These are phyloP conservation scores for Acacia melanoxylon DNA, from an alignment of 306 rosid species.

Conservation along the genomic window DNA sequence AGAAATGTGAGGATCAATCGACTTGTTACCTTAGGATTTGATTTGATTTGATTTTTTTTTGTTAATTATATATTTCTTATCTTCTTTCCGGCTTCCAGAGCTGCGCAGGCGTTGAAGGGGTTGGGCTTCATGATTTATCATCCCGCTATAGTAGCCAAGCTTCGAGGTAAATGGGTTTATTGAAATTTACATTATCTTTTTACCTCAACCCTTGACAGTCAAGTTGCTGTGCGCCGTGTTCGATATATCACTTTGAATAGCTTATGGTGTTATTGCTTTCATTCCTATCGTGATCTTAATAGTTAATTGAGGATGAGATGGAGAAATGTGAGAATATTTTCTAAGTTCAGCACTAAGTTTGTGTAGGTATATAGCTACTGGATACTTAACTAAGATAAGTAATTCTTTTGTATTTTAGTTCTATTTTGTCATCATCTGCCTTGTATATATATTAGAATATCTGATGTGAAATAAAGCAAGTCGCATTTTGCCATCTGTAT, in stretches of 20 bases:
- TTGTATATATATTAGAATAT: background rate
- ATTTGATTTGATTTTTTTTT: background rate
- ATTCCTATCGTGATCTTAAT: background rate
- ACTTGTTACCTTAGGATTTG: background rate
- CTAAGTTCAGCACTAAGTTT: background rate
- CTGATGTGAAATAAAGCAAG: background rate
- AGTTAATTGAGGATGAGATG: background rate
- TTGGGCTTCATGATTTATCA: conserved; percentile 89
- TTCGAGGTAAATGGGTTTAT: conserved; percentile 43
- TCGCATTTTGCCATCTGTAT: background rate
- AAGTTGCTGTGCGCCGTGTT: background rate
- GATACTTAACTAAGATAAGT: background rate
- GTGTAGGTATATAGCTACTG: background rate
- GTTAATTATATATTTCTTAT: background rate
- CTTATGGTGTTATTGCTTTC: background rate
- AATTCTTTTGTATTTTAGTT: background rate
- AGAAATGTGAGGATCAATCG: conserved; percentile 50
- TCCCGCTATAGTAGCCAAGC: conserved; percentile 46
- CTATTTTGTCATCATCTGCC: background rate
- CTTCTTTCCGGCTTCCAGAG: conserved; percentile 41
- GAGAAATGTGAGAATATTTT: background rate
- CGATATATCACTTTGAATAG: background rate
- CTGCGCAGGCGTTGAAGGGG: conserved; percentile 75
- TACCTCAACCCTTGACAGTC: background rate
- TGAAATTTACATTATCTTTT: background rate